Percentiles rank a stretch among this genome's conserved stretches.
Conservation (phyloP, 2,329 filamentous ascomycete genomes). For the Xylariaceae sp. region DNA sequence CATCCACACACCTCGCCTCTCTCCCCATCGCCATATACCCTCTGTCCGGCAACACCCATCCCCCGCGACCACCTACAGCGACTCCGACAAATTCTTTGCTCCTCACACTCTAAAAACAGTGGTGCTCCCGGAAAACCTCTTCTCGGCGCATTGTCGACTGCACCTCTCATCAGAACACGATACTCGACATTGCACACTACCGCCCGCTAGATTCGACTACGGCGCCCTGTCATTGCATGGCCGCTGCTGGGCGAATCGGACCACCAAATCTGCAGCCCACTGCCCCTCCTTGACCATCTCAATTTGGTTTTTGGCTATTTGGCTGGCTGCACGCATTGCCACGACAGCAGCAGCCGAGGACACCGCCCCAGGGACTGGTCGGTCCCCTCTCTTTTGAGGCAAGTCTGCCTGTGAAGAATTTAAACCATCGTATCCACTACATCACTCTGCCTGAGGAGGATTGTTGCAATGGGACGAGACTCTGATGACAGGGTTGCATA, state of each 20-base stretch:
- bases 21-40: constrained; percentile 1
- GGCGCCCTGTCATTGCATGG: too few relatives aligned
- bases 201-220: too few relatives aligned
- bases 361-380: background rate
- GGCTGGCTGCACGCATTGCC: too few relatives aligned
- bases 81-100: constrained; percentile 5
- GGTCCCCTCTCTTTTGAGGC: constrained; percentile 7
- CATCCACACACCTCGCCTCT: constrained; percentile 1
- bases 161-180: too few relatives aligned
- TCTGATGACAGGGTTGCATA: constrained; percentile 32
- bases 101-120: constrained; percentile 3
- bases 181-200: too few relatives aligned
- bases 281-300: too few relatives aligned
- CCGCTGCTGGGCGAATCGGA: too few relatives aligned
- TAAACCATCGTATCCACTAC: constrained; percentile 15
- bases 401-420: constrained; percentile 5
- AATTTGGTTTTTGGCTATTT: too few relatives aligned
- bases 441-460: constrained; percentile 16
- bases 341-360: background rate
- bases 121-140: constrained; percentile 4
- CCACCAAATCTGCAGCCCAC: too few relatives aligned
- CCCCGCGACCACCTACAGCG: constrained; percentile 8
- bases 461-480: constrained; percentile 38
- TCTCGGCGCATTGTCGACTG: constrained; percentile 1
- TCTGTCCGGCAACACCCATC: constrained; percentile 6